Conservation (phyloP, 75 land plant genomes). For the Pinus albicaulis region DNA sequence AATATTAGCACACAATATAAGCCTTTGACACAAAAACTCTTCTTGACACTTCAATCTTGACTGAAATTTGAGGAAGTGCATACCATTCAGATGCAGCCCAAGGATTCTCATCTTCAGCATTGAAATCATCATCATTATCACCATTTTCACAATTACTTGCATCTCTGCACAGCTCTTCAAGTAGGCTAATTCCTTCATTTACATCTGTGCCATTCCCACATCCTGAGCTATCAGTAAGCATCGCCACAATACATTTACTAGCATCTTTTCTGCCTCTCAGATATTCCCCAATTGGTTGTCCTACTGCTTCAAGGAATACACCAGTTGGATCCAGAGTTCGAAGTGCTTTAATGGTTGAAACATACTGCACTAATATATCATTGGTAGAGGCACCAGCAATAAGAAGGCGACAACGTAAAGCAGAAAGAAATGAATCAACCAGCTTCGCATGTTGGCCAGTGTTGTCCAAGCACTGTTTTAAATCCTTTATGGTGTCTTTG, state of each 20-base stretch:
- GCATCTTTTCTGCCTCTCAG: slow-evolving; percentile 94
- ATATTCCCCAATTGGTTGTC: slow-evolving; percentile 96
- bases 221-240: slow-evolving; percentile 90
- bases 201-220: slow-evolving; percentile 64
- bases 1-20: background rate
- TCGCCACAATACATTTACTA: slow-evolving; percentile 93
- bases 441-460: slow-evolving; percentile 95
- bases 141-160: slow-evolving; percentile 69
- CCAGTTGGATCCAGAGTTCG: slow-evolving; percentile 93
- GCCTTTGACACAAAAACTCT: background rate
- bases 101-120: slow-evolving; percentile 87
- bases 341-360: slow-evolving; percentile 95
- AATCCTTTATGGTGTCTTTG: slow-evolving; percentile 87
- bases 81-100: slow-evolving; percentile 91
- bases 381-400: slow-evolving; percentile 99
- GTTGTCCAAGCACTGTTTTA: slow-evolving; percentile 87
- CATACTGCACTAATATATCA: slow-evolving; percentile 93
- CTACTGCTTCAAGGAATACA: slow-evolving; percentile 92
- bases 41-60: background rate
- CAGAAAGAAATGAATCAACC: slow-evolving; percentile 89
- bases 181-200: slow-evolving; percentile 80
- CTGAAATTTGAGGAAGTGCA: background rate
- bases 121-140: slow-evolving; percentile 74
- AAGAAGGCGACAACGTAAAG: slow-evolving; percentile 79
- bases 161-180: slow-evolving; percentile 94